Percentiles rank a stretch among this genome's conserved stretches.
Conservation (phyloP, 305 asterid genomes). For the Petunia hybrid region DNA sequence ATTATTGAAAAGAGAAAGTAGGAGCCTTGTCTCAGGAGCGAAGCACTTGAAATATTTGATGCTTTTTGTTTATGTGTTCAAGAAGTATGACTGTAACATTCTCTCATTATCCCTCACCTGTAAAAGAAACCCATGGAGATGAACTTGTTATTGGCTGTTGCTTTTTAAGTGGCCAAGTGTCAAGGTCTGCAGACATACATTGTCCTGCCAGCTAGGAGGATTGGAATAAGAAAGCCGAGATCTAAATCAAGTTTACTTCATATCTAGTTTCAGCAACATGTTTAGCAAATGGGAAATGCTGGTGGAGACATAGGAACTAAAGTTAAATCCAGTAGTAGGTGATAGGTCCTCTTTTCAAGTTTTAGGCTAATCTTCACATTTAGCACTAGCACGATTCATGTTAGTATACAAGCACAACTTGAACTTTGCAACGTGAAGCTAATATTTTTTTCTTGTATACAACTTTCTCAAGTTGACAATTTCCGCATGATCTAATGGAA, state of each 20-base stretch:
- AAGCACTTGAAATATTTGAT: background rate
- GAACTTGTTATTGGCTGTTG: background rate
- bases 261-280: background rate
- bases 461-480: background rate
- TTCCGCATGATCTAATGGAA: constrained; percentile 19
- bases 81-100: background rate
- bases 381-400: background rate
- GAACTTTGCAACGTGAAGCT: background rate
- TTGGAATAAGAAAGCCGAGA: background rate
- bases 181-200: background rate
- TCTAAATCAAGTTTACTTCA: background rate
- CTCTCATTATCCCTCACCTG: background rate
- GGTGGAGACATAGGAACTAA: background rate
- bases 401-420: background rate
- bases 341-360: background rate
- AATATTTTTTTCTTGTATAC: constrained; percentile 12
- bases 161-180: background rate
- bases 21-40: background rate
- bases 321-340: background rate
- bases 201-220: background rate
- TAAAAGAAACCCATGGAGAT: background rate
- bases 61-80: background rate
- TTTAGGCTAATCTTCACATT: background rate
- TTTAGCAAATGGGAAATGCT: background rate
- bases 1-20: background rate